phyloP scores from a whole-genome alignment of 2,329 filamentous ascomycete genomes.

The Claviceps quebecensis region DNA sequence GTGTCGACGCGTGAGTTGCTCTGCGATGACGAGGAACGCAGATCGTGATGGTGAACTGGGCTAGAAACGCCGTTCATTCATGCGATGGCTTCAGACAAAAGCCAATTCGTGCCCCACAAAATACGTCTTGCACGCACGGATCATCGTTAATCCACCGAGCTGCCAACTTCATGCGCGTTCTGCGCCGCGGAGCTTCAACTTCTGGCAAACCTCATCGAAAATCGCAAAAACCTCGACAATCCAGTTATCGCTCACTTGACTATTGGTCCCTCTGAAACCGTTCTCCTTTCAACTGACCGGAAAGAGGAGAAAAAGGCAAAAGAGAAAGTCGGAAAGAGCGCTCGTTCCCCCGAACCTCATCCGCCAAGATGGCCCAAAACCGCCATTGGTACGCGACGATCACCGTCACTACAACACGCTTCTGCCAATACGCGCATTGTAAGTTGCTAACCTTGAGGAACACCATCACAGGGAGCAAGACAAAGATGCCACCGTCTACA shows the following conservation, averaged over 20 bases:
- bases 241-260: neutral
- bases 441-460: neutral
- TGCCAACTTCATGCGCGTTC: neutral
- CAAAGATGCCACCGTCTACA: conserved; percentile 95
- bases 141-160: conserved; percentile 12
- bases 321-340: neutral
- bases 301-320: neutral
- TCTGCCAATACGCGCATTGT: no score
- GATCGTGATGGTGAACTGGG: neutral
- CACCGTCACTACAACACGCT: neutral
- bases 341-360: neutral
- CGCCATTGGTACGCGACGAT: conserved; percentile 54
- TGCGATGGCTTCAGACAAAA: neutral
- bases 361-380: conserved; percentile 47
- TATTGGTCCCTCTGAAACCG: neutral
- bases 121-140: conserved; percentile 9
- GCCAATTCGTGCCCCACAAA: conserved; percentile 5
- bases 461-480: conserved; percentile 65
- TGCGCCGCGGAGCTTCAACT: neutral
- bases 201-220: neutral
- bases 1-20: neutral
- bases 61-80: no score
- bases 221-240: neutral
- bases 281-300: neutral
- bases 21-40: neutral